Evolutionary conservation across 768 basidiomycete species (phyloP).

Genomic region (Russula ochroleuca): DNA sequence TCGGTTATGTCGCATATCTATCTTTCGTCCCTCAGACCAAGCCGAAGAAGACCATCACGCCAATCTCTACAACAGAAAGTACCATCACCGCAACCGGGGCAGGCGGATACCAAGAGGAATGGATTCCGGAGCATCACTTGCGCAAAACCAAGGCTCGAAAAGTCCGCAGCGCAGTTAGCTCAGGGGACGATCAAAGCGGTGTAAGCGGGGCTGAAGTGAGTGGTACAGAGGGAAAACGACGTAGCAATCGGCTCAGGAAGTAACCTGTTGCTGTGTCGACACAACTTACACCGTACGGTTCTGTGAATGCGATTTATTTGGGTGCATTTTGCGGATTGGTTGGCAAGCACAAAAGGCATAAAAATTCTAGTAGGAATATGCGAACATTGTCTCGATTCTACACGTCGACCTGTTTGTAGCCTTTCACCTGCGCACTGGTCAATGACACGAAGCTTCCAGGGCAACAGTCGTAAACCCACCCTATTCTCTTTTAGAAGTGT

Average conservation of each 20-base stretch:
- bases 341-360: background rate
- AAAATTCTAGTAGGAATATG: slow-evolving; percentile 6
- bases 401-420: slow-evolving; percentile 75
- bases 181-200: slow-evolving; percentile 50
- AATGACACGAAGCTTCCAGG: slow-evolving; percentile 4
- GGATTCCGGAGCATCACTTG: slow-evolving; percentile 89
- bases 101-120: slow-evolving; percentile 79
- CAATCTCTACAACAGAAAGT: slow-evolving; percentile 45
- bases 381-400: slow-evolving; percentile 27
- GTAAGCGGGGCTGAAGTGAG: slow-evolving; percentile 63
- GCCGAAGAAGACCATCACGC: slow-evolving; percentile 41
- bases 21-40: slow-evolving; percentile 60
- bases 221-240: slow-evolving; percentile 48
- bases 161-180: slow-evolving; percentile 42
- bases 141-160: slow-evolving; percentile 58
- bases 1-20: slow-evolving; percentile 59
- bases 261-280: slow-evolving; percentile 34
- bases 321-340: background rate
- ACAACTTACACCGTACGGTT: background rate
- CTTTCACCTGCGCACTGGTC: slow-evolving; percentile 56
- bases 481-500: slow-evolving; percentile 73
- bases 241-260: slow-evolving; percentile 46
- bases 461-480: slow-evolving; percentile 45
- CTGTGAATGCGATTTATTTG: slow-evolving; percentile 5
- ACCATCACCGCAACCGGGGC: slow-evolving; percentile 60